Evolutionary conservation across 176 grass and related monocot genomes (phyloP), one percentile per base, ranked within the genome.

Genomic region (Puya raimondii): DNA sequence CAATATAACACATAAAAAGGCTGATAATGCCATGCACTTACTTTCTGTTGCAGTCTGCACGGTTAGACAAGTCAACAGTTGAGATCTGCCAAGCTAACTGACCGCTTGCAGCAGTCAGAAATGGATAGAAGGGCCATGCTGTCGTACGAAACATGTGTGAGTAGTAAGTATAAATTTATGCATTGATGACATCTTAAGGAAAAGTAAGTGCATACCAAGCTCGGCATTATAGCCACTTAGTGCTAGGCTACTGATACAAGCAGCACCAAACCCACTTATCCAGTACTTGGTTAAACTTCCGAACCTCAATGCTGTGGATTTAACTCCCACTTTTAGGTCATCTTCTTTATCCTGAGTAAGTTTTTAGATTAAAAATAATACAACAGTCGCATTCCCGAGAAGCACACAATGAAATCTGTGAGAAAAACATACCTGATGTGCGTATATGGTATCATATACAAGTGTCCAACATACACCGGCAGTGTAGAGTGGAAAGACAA

Each of bases 391-490:
- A 51, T 70, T 23, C 23, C 23, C 23, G 51, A 80, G 1, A 50
- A 72, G 64, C 72, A 64, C 64, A 42, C 16, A 74, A 69, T 51
- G 10, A 33, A 21, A 16, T 20, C 29, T 9, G 49, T 49, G 9
- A 11, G 22, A 25, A 15, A 15, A 54, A 80, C 64, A 8, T 12
- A 91, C 92, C 88, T 96, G 88, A 83, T 96, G 92, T 61, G 92
- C 92, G 76, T 96, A 96, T 84, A 91, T 96, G 42, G 86, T 92
- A 73, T 96, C 88, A 51, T 89, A 96, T 23, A 96, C 93, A 42
- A 96, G 82, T 23, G 93, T 92, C 93, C 93, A 96, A 68, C 83
- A 96, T 76, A 96, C 75, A 50, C 88, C 89, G 52, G 88, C 84
- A 21, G 68, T 82, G 79, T 92, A 96, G 29, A 96, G 64, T 48